Percentiles rank a stretch among this genome's conserved stretches.
phyloP scores from a whole-genome alignment of 805 yeast species.

The Metschnikowia corniflorae region DNA sequence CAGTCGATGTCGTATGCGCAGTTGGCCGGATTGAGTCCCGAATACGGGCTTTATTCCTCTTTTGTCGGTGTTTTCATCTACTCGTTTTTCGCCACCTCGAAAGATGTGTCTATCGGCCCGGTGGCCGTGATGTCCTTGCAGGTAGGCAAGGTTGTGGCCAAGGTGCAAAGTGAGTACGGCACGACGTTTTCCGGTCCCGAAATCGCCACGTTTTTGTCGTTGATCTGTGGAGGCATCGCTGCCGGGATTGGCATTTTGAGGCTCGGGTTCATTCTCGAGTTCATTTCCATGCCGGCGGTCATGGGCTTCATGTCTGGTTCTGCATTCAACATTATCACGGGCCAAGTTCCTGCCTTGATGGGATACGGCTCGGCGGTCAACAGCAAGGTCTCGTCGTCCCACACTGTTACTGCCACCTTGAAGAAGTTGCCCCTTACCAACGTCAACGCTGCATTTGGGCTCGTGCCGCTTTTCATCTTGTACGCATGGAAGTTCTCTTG shows the following conservation, averaged over 20 bases:
- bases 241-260: conserved; percentile 78
- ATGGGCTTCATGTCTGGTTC: conserved; percentile 95
- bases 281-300: conserved; percentile 87
- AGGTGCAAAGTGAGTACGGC: conserved; percentile 46
- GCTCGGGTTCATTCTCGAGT: conserved; percentile 83
- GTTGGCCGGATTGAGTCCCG: conserved; percentile 74
- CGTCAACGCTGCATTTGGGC: conserved; percentile 86
- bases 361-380: conserved; percentile 67
- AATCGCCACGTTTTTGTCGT: conserved; percentile 76
- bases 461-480: conserved; percentile 68
- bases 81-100: conserved; percentile 89
- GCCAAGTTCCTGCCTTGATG: conserved; percentile 85
- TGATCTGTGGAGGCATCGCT: conserved; percentile 83
- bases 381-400: conserved; percentile 68
- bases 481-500: conserved; percentile 68
- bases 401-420: conserved; percentile 66
- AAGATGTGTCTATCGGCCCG: conserved; percentile 94
- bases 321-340: conserved; percentile 74
- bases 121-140: conserved; percentile 94
- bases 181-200: conserved; percentile 55
- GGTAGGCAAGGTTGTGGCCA: conserved; percentile 70
- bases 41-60: conserved; percentile 87
- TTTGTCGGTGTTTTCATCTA: conserved; percentile 88
- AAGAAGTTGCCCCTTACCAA: conserved; percentile 67
- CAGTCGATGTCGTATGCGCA: conserved; percentile 95